Percentiles rank a stretch among this genome's conserved stretches.
These are phyloP conservation scores for Silene coronaria DNA, from an alignment of 179 eudicot genomes.

Conservation along the genomic window DNA sequence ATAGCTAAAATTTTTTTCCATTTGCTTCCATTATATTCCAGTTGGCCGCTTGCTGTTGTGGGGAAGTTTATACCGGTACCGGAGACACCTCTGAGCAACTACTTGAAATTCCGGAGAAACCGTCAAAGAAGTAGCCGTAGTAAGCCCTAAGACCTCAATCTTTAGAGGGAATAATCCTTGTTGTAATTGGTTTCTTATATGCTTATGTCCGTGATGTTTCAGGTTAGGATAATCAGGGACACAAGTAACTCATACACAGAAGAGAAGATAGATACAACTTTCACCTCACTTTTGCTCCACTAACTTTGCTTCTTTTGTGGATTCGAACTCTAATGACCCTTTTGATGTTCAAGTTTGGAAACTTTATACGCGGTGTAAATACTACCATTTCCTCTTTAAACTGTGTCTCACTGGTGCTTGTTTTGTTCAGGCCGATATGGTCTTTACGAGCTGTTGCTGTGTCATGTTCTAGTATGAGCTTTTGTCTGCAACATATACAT, in stretches of 20 bases:
- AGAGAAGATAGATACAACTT: slow-evolving; percentile 13
- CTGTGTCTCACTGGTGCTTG: neutral
- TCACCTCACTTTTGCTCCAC: slow-evolving; percentile 12
- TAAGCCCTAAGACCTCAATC: slow-evolving; percentile 17
- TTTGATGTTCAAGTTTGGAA: slow-evolving; percentile 1
- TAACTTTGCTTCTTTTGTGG: neutral
- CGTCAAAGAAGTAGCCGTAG: slow-evolving; percentile 24
- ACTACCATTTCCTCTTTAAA: neutral
- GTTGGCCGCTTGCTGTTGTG: slow-evolving; percentile 83
- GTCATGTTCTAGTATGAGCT: neutral
- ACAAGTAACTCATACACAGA: slow-evolving; percentile 8
- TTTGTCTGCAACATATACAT: neutral
- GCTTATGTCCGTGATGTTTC: neutral
- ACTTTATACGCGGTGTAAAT: slow-evolving; percentile 8
- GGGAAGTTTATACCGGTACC: slow-evolving; percentile 81
- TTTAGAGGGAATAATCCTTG: neutral
- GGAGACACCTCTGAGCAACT: slow-evolving; percentile 46
- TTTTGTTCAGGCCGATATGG: neutral
- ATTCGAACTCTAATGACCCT: neutral
- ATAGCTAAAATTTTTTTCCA: neutral
- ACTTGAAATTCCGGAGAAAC: slow-evolving; percentile 27
- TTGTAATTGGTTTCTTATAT: neutral
- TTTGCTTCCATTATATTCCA: slow-evolving; percentile 21
- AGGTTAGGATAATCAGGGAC: slow-evolving; percentile 4
- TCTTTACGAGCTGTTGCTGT: neutral